phyloP scores from a whole-genome alignment of 257 asterid genomes.

The Apocynum venetum region DNA sequence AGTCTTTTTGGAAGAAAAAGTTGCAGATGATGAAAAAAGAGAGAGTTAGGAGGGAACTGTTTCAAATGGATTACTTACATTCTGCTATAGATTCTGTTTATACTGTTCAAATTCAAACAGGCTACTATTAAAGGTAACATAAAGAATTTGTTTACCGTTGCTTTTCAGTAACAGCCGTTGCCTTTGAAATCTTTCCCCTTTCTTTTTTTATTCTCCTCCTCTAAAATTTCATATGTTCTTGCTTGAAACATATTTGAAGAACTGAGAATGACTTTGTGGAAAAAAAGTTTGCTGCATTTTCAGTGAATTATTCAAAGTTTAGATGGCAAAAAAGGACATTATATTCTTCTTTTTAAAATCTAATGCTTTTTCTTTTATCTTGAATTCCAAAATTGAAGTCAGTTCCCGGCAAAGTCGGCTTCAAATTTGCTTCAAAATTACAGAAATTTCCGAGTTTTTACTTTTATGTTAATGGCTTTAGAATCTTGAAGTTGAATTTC shows the following conservation, averaged over 20 bases:
- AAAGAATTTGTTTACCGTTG: conserved; percentile 37
- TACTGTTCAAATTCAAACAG: conserved; percentile 60
- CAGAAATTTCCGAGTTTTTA: not conserved
- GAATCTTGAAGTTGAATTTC: conserved; percentile 17
- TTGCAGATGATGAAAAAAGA: conserved; percentile 13
- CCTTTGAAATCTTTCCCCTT: conserved; percentile 18
- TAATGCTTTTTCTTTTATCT: not conserved
- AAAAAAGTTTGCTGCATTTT: conserved; percentile 32
- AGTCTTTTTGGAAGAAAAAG: conserved; percentile 25
- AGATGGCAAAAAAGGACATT: conserved; percentile 28
- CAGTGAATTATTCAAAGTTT: conserved; percentile 27
- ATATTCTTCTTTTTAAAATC: conserved; percentile 20
- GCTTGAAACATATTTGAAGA: not conserved
- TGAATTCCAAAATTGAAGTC: conserved; percentile 9
- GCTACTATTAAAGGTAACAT: conserved; percentile 43
- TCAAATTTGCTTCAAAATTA: conserved; percentile 2
- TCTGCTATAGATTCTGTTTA: conserved; percentile 29
- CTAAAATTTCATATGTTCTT: not conserved
- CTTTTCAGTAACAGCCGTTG: conserved; percentile 41
- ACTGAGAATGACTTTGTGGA: conserved; percentile 11
- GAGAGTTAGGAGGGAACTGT: conserved; percentile 33
- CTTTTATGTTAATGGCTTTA: not conserved
- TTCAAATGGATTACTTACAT: conserved; percentile 32
- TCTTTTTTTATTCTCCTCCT: conserved; percentile 7
- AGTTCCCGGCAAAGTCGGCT: conserved; percentile 17